Conservation (phyloP, 805 yeast species). For the Vanderwaltozyma tropicalis region DNA sequence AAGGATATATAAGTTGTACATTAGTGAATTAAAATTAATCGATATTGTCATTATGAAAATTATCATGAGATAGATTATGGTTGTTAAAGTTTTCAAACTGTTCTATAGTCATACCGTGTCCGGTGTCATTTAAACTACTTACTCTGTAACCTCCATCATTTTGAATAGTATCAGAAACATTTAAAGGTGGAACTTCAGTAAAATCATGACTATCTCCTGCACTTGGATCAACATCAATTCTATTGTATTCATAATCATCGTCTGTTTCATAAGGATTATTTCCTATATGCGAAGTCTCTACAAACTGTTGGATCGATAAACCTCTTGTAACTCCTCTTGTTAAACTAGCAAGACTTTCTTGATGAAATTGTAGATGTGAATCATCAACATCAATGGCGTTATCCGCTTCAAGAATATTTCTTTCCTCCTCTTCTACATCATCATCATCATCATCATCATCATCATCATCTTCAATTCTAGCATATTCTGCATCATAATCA, state of each 20-base stretch:
- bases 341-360: background rate
- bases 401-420: background rate
- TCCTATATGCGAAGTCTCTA: conserved; percentile 15
- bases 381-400: background rate
- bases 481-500: conserved; percentile 30
- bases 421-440: conserved; percentile 13
- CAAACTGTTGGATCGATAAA: conserved; percentile 17
- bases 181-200: conserved; percentile 8
- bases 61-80: conserved; percentile 7
- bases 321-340: conserved; percentile 1
- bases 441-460: conserved; percentile 6
- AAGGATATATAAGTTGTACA: background rate
- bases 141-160: conserved; percentile 7
- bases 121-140: conserved; percentile 7
- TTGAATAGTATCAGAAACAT: conserved; percentile 11
- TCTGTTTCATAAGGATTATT: conserved; percentile 15
- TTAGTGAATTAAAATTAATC: background rate
- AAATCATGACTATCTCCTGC: conserved; percentile 12
- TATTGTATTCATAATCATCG: conserved; percentile 25
- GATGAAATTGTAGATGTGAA: background rate
- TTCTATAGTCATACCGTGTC: conserved; percentile 1
- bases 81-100: conserved; percentile 4
- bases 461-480: conserved; percentile 22
- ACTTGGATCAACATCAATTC: conserved; percentile 26
- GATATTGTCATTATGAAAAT: background rate